These are phyloP conservation scores for Coemansia sp. DNA, from an alignment of 371 early-diverging fungal genomes.

Conservation along the genomic window DNA sequence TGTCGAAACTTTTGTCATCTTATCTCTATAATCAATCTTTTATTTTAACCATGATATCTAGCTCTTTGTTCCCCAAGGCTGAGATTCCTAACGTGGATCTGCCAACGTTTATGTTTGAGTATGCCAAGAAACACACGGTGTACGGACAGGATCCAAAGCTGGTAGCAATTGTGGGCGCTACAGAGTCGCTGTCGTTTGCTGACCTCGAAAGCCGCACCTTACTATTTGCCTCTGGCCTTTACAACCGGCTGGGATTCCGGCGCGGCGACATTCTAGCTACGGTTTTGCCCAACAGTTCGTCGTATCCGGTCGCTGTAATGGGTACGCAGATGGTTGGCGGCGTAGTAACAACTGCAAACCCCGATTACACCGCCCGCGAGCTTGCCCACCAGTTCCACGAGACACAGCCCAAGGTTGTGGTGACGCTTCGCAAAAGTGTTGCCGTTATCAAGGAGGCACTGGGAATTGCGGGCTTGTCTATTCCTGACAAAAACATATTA, in stretches of 20 bases:
- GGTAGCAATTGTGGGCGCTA: constrained; percentile 61
- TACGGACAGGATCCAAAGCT: constrained; percentile 47
- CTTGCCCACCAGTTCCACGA: constrained; percentile 57
- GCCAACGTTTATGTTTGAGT: constrained; percentile 61
- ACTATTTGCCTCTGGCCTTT: constrained; percentile 71
- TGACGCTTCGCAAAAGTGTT: constrained; percentile 23
- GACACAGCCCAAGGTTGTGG: constrained; percentile 37
- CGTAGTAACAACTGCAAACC: constrained; percentile 70
- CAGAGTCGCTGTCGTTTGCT: constrained; percentile 60
- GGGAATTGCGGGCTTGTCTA: constrained; percentile 11
- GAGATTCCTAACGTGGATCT: constrained; percentile 66
- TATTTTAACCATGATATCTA: constrained; percentile 49
- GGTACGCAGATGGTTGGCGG: constrained; percentile 64
- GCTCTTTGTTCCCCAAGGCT: constrained; percentile 54
- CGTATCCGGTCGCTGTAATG: constrained; percentile 56
- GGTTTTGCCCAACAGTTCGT: constrained; percentile 69
- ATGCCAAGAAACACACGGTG: constrained; percentile 17
- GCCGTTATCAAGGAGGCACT: constrained; percentile 42
- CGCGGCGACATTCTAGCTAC: constrained; percentile 68
- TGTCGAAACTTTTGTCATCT: not conserved
- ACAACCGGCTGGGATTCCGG: constrained; percentile 59
- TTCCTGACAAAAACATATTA: constrained; percentile 22
- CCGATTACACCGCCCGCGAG: constrained; percentile 72
- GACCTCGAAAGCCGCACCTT: constrained; percentile 58
- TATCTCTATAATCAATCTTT: not conserved